phyloP scores from a whole-genome alignment of 1,284 basidiomycete species.

The Trametes hirsuta region DNA sequence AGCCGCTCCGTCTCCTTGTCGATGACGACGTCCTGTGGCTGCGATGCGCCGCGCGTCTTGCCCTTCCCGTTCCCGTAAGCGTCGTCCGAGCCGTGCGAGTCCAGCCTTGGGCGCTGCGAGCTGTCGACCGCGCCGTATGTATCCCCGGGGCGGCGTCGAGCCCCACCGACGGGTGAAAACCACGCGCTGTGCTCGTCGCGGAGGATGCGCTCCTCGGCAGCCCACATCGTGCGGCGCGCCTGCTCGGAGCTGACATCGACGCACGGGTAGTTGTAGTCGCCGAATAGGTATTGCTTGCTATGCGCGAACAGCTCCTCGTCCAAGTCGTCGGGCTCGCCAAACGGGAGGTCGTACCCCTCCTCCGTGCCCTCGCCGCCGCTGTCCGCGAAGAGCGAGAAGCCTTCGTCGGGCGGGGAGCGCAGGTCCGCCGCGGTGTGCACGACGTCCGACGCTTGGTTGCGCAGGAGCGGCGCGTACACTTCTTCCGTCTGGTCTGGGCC shows the following conservation, averaged over 20 bases:
- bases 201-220: conserved; percentile 71
- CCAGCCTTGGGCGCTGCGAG: conserved; percentile 20
- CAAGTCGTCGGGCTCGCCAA: conserved; percentile 61
- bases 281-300: conserved; percentile 79
- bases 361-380: conserved; percentile 34
- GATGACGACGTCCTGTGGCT: conserved; percentile 34
- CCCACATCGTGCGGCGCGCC: conserved; percentile 68
- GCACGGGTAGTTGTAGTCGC: conserved; percentile 91
- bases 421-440: conserved; percentile 68
- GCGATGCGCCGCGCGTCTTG: conserved; percentile 23
- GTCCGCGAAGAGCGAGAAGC: conserved; percentile 34
- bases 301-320: conserved; percentile 76
- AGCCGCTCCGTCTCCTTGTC: conserved; percentile 48
- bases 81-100: conserved; percentile 25
- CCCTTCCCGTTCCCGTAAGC: conserved; percentile 21
- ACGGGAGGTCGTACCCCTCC: conserved; percentile 68
- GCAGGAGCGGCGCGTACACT: conserved; percentile 78
- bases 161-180: conserved; percentile 60
- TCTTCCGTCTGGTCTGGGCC: conserved; percentile 57
- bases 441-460: conserved; percentile 65
- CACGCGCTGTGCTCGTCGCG: conserved; percentile 71
- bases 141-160: conserved; percentile 41
- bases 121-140: conserved; percentile 61
- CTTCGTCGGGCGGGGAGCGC: conserved; percentile 43
- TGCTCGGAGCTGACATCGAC: conserved; percentile 84